Evolutionary conservation across 345 rosid genomes (phyloP).

Genomic region (Microthlaspi erraticum): DNA sequence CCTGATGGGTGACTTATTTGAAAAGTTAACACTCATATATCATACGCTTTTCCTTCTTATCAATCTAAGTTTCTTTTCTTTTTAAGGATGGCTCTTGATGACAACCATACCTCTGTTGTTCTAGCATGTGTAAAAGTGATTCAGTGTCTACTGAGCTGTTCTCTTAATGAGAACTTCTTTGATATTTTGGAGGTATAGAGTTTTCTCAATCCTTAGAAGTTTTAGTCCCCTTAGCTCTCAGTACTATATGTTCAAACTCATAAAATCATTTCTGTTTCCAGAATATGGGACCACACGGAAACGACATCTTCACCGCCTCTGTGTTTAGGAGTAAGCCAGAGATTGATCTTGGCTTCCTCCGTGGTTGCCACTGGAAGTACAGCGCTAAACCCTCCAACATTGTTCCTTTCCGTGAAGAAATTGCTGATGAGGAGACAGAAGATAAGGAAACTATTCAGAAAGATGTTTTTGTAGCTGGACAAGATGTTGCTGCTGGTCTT

Average conservation of each 20-base stretch:
- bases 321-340: slow-evolving; percentile 85
- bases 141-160: slow-evolving; percentile 69
- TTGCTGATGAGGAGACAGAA: slow-evolving; percentile 59
- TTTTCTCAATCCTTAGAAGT: slow-evolving; percentile 17
- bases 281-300: slow-evolving; percentile 55
- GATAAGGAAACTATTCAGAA: slow-evolving; percentile 78
- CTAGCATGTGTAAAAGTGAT: slow-evolving; percentile 74
- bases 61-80: slow-evolving; percentile 27
- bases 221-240: neutral
- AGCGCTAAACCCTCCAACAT: slow-evolving; percentile 86
- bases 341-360: slow-evolving; percentile 75
- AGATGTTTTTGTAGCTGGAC: slow-evolving; percentile 80
- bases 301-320: slow-evolving; percentile 68
- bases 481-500: slow-evolving; percentile 92
- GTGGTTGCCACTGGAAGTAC: slow-evolving; percentile 93
- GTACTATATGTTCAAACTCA: slow-evolving; percentile 18
- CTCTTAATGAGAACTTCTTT: slow-evolving; percentile 64
- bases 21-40: slow-evolving; percentile 28
- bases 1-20: slow-evolving; percentile 28
- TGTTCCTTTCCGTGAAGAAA: slow-evolving; percentile 53
- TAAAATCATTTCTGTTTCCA: slow-evolving; percentile 44
- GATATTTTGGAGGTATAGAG: slow-evolving; percentile 71
- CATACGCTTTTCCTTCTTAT: neutral
- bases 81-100: slow-evolving; percentile 87
- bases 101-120: slow-evolving; percentile 81